Evolutionary conservation across 2,329 filamentous ascomycete species (phyloP).

Genomic region (Colletotrichum musicola): DNA sequence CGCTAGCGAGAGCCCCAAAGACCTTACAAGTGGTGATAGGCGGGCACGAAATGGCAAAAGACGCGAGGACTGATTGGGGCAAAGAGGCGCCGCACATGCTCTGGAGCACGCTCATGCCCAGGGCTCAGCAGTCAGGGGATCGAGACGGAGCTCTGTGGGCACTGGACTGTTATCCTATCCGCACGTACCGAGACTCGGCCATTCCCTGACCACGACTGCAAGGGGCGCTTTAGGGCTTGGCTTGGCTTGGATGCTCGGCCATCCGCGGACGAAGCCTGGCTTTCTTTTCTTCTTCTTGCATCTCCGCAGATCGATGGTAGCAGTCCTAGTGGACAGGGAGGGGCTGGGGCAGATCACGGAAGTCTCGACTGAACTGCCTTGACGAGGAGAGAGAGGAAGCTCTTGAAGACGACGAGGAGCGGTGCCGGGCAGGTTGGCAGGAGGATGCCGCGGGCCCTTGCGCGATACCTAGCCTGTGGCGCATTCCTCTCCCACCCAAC

Average conservation of each 20-base stretch:
- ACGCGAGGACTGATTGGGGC: slow-evolving; percentile 14
- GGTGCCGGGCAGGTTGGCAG: no score
- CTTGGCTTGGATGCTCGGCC: slow-evolving; percentile 23
- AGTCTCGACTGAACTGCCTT: slow-evolving; percentile 20
- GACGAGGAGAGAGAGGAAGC: slow-evolving; percentile 4
- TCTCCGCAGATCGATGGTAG: slow-evolving; percentile 39
- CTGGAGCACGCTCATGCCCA: not conserved
- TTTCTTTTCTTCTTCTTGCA: slow-evolving; percentile 36
- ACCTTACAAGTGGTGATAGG: not conserved
- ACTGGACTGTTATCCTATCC: slow-evolving; percentile 17
- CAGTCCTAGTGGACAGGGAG: slow-evolving; percentile 34
- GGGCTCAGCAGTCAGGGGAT: slow-evolving; percentile 26
- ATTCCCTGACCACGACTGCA: slow-evolving; percentile 25
- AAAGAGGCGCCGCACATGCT: slow-evolving; percentile 3
- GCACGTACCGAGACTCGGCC: slow-evolving; percentile 28
- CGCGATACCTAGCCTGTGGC: slow-evolving; percentile 1
- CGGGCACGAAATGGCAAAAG: not conserved
- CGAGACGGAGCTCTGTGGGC: slow-evolving; percentile 21
- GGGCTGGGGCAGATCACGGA: slow-evolving; percentile 30
- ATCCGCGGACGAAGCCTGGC: slow-evolving; percentile 8
- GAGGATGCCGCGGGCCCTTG: not conserved
- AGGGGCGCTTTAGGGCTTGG: slow-evolving; percentile 22
- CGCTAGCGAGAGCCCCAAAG: no score
- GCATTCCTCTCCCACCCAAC: not conserved
- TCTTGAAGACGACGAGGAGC: slow-evolving; percentile 2